phyloP scores from a whole-genome alignment of 2,329 filamentous ascomycete genomes.

The Monascus ruber region DNA sequence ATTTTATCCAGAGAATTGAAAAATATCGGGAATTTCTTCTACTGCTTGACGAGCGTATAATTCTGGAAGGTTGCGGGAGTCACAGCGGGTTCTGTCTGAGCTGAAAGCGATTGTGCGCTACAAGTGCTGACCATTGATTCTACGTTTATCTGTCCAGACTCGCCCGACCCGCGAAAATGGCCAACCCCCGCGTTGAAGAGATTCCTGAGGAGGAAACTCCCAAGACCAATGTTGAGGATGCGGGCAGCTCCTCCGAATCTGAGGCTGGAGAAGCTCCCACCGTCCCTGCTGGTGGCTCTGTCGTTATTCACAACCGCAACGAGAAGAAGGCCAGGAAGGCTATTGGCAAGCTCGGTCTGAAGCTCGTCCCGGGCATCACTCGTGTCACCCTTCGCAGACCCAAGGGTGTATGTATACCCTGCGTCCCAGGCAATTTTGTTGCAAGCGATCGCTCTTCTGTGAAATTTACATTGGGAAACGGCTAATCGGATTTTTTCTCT shows the following conservation, averaged over 20 bases:
- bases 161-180: slow-evolving; percentile 53
- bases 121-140: slow-evolving; percentile 10
- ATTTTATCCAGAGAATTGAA: slow-evolving; percentile 7
- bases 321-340: slow-evolving; percentile 99
- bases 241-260: slow-evolving; percentile 40
- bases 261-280: slow-evolving; percentile 46
- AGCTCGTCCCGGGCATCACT: slow-evolving; percentile 93
- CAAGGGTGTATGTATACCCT: slow-evolving; percentile 74
- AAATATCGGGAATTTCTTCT: not conserved
- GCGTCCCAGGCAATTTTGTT: slow-evolving; percentile 3
- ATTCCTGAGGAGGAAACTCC: slow-evolving; percentile 77
- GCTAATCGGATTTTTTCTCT: slow-evolving; percentile 9
- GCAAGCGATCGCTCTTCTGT: too few species aligned
- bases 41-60: not conserved
- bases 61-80: not conserved
- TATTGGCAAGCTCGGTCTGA: slow-evolving; percentile 95
- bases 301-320: slow-evolving; percentile 94
- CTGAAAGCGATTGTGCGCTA: slow-evolving; percentile 2
- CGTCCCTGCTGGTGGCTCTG: slow-evolving; percentile 73
- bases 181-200: slow-evolving; percentile 96
- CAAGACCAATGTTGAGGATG: slow-evolving; percentile 72
- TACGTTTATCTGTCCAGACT: slow-evolving; percentile 10
- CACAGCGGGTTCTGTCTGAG: not conserved
- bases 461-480: not conserved
- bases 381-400: slow-evolving; percentile 94